These are phyloP conservation scores for Globisporangium megalacanthum DNA, from an alignment of 352 stramenopile genomes.

Conservation along the genomic window DNA sequence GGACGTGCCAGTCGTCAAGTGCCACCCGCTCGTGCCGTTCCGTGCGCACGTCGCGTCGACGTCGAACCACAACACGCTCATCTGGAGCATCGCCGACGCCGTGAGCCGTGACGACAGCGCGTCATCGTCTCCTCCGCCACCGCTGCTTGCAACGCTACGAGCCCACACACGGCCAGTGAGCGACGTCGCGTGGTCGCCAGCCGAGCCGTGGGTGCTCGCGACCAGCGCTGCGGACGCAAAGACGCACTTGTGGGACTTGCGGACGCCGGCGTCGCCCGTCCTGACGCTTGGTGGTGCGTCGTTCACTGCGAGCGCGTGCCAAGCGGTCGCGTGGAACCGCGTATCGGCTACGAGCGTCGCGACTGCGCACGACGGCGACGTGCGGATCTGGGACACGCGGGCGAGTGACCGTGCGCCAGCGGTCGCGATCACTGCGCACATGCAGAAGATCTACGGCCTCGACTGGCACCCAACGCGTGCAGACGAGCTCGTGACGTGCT, in stretches of 20 bases:
- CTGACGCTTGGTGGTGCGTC: constrained; percentile 49
- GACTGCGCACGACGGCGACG: constrained; percentile 77
- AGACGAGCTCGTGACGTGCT: constrained; percentile 82
- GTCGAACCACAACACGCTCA: constrained; percentile 76
- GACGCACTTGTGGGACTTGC: constrained; percentile 77
- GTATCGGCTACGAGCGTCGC: constrained; percentile 59
- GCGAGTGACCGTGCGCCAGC: constrained; percentile 42
- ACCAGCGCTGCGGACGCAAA: constrained; percentile 75
- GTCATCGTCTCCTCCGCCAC: constrained; percentile 16
- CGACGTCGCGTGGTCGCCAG: constrained; percentile 71
- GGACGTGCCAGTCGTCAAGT: constrained; percentile 75
- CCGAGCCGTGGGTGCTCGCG: constrained; percentile 67
- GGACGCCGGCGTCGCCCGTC: constrained; percentile 59
- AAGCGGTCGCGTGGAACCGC: constrained; percentile 70
- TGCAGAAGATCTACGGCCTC: constrained; percentile 80
- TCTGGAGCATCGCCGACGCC: constrained; percentile 60
- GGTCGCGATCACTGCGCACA: constrained; percentile 67
- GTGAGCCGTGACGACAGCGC: constrained; percentile 12
- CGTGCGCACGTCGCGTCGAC: constrained; percentile 67
- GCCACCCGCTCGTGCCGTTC: constrained; percentile 65
- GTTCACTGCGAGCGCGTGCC: constrained; percentile 59
- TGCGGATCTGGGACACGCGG: constrained; percentile 73
- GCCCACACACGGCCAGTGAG: constrained; percentile 71
- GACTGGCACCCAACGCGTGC: constrained; percentile 76
- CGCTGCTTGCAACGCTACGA: constrained; percentile 67